These are phyloP conservation scores for Stephania cephalantha DNA, from an alignment of 164 flowering plant species.

Conservation along the genomic window DNA sequence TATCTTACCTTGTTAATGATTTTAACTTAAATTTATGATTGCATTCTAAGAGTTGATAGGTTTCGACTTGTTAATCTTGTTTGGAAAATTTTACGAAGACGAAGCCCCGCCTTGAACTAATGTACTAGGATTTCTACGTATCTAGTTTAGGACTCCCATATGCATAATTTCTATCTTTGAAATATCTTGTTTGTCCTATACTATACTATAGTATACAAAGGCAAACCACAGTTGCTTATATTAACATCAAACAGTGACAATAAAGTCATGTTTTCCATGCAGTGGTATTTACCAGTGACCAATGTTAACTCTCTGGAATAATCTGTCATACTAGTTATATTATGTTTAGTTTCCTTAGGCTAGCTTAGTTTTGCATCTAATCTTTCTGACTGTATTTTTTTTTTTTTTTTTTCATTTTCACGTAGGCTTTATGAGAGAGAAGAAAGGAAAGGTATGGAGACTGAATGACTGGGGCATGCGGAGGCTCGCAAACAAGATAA, in stretches of 20 bases:
- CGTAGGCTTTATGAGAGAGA: constrained; percentile 72
- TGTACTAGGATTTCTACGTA: neutral
- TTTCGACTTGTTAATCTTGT: neutral
- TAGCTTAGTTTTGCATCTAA: neutral
- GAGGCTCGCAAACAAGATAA: too few relatives aligned
- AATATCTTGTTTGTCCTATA: neutral
- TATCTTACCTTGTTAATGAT: neutral
- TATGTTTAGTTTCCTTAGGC: neutral
- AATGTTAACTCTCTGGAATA: neutral
- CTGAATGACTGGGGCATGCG: too few relatives aligned
- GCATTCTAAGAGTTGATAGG: neutral
- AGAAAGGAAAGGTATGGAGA: constrained; percentile 36
- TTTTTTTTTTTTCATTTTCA: neutral
- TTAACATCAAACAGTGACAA: neutral
- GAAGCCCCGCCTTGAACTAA: neutral
- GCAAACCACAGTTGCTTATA: neutral
- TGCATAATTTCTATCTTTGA: too few relatives aligned
- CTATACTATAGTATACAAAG: neutral
- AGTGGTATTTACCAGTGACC: too few relatives aligned
- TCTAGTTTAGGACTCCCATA: too few relatives aligned
- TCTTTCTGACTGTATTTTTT: neutral
- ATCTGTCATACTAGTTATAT: neutral
- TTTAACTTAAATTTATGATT: neutral
- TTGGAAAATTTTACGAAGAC: neutral
- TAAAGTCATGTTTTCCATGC: neutral